Base-by-base conservation (phyloP, 106 monocot genomes). In the Dendrobium chrysotoxum region DNA sequence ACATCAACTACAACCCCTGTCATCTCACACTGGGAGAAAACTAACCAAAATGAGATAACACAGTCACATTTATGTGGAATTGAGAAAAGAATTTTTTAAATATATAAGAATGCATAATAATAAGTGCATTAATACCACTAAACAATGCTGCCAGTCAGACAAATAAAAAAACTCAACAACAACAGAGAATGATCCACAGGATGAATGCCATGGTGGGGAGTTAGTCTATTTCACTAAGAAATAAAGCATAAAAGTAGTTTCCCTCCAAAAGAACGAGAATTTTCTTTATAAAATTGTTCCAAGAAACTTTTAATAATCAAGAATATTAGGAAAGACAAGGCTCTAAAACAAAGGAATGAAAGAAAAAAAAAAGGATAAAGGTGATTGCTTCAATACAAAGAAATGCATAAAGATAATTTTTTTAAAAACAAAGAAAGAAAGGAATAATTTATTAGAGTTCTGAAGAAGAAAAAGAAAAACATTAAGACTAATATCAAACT, bases 1-100 rank as follows among this genome's bases (percentile, higher is more conserved):
- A 90, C 85, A 85, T 95, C 95, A 72, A 95, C 86, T 74, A 92
- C 90, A 66, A 95, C 92, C 35, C 95, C 95, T 84, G 95, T 95
- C 95, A 92, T 95, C 85, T 92, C 92, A 90, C 92, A 92, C 95
- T 95, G 86, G 57, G 5, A 55, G 55, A 53, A 58, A 78, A 53
- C 20, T 18, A 55, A 55, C 53, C 30, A 78, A 78, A 78, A 58
- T 78, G 30, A 55, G 55, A 58, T 18, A 78, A 35, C 38, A 78
- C 35, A 28, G 25, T 39, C 74, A 74, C 74, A 74, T 9, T 70
- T 30, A 70, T 10, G 21, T 4, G 41, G 39, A 5, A 74, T 5
- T 21, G 15, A 41, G 6, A 41, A 40, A 74, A 38, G 4, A 72
- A 74, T 7, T 39, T 2, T 20, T 8, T 0, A 67, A 25, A 26